These are phyloP conservation scores for Pythium brassicae DNA, from an alignment of 352 stramenopile species.

Conservation along the genomic window DNA sequence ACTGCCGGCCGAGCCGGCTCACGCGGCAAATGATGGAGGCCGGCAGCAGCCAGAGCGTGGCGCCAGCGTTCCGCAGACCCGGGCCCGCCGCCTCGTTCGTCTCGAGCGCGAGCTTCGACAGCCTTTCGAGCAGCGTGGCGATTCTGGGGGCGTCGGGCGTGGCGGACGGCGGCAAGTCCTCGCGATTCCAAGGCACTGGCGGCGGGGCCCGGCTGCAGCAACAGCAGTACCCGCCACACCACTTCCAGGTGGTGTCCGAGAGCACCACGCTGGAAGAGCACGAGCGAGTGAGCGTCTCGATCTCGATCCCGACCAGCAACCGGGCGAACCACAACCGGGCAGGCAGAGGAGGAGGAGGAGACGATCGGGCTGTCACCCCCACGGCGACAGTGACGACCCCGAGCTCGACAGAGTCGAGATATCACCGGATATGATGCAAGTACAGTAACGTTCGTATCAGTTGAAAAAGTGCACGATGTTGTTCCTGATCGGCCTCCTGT, in stretches of 20 bases:
- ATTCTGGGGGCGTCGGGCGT: neutral
- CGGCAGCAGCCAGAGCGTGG: neutral
- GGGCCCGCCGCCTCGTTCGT: neutral
- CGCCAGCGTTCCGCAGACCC: neutral
- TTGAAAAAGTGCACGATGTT: too few relatives aligned
- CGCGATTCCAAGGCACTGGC: neutral
- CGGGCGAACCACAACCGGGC: too few relatives aligned
- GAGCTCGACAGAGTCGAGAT: neutral
- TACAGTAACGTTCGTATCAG: too few relatives aligned
- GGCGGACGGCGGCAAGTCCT: neutral
- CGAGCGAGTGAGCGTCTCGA: neutral
- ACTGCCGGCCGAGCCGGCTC: constrained; percentile 8
- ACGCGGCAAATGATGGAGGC: constrained; percentile 10
- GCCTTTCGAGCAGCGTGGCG: neutral
- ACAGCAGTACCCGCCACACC: neutral
- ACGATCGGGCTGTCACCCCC: too few relatives aligned
- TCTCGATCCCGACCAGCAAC: too few relatives aligned
- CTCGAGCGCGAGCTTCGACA: neutral
- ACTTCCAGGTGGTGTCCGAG: neutral
- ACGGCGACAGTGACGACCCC: neutral
- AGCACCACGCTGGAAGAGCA: neutral
- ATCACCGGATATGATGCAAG: constrained; percentile 3
- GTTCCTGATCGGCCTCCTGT: too few relatives aligned
- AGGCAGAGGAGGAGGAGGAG: too few relatives aligned
- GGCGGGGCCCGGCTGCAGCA: neutral